Percentiles rank a stretch among this genome's conserved stretches.
phyloP scores from a whole-genome alignment of 495 filamentous ascomycete species.

The Tuber magnatum region DNA sequence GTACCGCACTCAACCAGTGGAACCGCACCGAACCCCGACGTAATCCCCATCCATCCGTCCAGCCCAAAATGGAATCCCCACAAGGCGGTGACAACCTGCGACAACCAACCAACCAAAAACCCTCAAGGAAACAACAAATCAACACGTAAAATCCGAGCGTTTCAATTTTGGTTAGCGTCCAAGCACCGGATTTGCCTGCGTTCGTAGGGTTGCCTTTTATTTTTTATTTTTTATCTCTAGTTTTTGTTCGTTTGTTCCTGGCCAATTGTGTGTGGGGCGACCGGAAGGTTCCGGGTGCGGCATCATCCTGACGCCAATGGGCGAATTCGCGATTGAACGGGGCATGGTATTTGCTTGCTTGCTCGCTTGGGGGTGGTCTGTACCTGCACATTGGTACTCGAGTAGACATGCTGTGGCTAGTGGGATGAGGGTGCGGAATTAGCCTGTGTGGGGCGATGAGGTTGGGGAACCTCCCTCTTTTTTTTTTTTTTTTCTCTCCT shows the following conservation, averaged over 20 bases:
- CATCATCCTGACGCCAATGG: neutral
- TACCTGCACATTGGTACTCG: constrained; percentile 1
- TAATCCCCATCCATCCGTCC: neutral
- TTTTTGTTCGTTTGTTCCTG: neutral
- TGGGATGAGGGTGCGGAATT: neutral
- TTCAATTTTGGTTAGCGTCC: neutral
- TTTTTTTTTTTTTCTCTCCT: neutral
- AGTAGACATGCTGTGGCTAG: neutral
- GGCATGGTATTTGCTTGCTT: neutral
- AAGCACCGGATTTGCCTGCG: neutral
- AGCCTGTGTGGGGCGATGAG: neutral
- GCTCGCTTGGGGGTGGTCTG: neutral
- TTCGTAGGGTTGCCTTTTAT: neutral
- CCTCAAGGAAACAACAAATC: neutral
- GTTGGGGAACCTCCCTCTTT: neutral
- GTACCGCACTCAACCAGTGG: neutral
- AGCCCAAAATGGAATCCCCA: neutral
- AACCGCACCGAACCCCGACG: neutral
- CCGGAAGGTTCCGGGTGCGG: neutral
- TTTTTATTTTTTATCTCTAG: neutral
- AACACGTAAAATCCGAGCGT: neutral
- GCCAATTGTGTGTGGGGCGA: neutral
- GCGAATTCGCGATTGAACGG: neutral
- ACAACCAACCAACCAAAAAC: neutral
- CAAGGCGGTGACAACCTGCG: neutral